These are phyloP conservation scores for Penicillium angulare DNA, from an alignment of 495 filamentous ascomycete species.

Conservation along the genomic window DNA sequence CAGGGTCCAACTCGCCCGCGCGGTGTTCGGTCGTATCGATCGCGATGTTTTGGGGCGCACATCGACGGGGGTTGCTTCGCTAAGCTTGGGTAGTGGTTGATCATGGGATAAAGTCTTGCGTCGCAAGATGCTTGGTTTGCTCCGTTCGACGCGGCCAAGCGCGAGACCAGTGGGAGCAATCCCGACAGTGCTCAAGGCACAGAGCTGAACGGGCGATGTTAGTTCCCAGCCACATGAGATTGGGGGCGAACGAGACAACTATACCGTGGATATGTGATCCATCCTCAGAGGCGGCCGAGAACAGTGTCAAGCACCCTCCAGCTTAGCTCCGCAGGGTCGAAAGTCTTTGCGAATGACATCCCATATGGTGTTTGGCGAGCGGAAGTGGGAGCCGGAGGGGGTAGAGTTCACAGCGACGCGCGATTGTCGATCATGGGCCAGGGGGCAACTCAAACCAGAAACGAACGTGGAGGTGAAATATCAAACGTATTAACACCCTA, in stretches of 20 bases:
- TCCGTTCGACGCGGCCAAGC: constrained; percentile 56
- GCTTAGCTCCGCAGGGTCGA: constrained; percentile 39
- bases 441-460: not conserved
- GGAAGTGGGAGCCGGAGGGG: not conserved
- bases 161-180: constrained; percentile 64
- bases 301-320: constrained; percentile 37
- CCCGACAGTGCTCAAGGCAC: constrained; percentile 68
- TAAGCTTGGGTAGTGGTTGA: constrained; percentile 15
- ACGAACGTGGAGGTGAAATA: not conserved
- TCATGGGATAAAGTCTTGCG: constrained; percentile 30
- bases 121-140: constrained; percentile 23
- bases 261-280: constrained; percentile 51
- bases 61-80: constrained; percentile 20
- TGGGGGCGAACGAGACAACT: not conserved
- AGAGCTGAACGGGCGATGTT: constrained; percentile 48
- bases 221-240: not conserved
- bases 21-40: constrained; percentile 16
- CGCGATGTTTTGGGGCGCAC: constrained; percentile 26
- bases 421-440: not conserved
- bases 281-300: constrained; percentile 37
- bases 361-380: constrained; percentile 35
- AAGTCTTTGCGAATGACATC: constrained; percentile 34
- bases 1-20: constrained; percentile 7
- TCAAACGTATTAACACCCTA: not conserved
- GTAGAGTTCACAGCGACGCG: not conserved